These are phyloP conservation scores for Russula vinacea DNA, from an alignment of 768 basidiomycete species.

Conservation along the genomic window DNA sequence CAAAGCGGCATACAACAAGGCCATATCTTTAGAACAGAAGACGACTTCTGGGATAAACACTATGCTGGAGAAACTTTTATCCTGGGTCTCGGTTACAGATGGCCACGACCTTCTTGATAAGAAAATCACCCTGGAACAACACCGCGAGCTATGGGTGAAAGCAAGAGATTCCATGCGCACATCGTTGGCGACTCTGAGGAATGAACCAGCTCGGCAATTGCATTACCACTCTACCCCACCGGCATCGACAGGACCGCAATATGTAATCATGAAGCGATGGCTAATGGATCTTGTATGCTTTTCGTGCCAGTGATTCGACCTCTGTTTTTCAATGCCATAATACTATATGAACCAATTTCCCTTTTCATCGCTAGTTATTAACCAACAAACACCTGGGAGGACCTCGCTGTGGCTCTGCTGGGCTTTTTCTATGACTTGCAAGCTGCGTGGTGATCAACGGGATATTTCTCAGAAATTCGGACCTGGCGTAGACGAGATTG, in stretches of 20 bases:
- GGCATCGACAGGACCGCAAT: not conserved
- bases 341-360: too few relatives aligned
- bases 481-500: too few relatives aligned
- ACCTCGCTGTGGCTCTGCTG: too few relatives aligned
- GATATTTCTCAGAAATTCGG: too few relatives aligned
- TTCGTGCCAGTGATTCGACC: not conserved
- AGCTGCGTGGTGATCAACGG: too few relatives aligned
- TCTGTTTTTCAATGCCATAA: too few relatives aligned
- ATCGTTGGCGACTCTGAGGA: not conserved
- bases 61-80: not conserved
- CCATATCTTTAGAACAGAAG: not conserved
- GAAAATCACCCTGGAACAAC: not conserved
- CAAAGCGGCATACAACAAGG: not conserved
- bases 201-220: not conserved
- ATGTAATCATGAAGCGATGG: not conserved
- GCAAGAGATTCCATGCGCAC: not conserved
- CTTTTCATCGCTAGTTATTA: too few relatives aligned
- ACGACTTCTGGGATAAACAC: not conserved
- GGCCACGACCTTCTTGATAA: too few relatives aligned
- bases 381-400: too few relatives aligned
- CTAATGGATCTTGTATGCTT: not conserved
- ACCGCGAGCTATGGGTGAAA: not conserved
- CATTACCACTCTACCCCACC: too few relatives aligned
- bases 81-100: not conserved
- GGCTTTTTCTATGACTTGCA: too few relatives aligned